Percentiles rank a stretch among this genome's conserved stretches.
Evolutionary conservation across 352 stramenopile species (phyloP).

Genomic region (Pelagophyceae sp.): DNA sequence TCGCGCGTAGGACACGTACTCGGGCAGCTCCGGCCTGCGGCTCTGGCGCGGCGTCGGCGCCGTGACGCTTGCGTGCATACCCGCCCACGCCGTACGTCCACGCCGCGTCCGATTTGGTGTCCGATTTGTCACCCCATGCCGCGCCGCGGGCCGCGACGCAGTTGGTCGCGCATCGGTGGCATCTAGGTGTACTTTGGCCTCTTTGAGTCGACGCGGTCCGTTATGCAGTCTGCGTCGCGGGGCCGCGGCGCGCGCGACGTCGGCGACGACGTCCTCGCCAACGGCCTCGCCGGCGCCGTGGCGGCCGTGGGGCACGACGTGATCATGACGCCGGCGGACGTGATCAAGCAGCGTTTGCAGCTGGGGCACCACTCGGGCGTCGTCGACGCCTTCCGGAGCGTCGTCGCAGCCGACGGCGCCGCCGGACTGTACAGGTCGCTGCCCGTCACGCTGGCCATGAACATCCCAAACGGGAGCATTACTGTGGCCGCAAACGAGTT

Average conservation of each 20-base stretch:
- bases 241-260: conserved; percentile 75
- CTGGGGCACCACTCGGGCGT: conserved; percentile 92
- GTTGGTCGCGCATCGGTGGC: too few relatives aligned
- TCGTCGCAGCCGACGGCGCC: conserved; percentile 51
- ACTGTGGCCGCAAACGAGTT: conserved; percentile 96
- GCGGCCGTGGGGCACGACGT: conserved; percentile 91
- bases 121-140: conserved; percentile 10
- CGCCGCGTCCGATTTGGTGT: too few relatives aligned
- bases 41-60: conserved; percentile 94
- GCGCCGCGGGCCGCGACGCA: conserved; percentile 1
- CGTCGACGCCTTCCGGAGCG: conserved; percentile 65
- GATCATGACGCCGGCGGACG: conserved; percentile 97
- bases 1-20: conserved; percentile 29
- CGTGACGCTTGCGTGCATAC: conserved; percentile 93
- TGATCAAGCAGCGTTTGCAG: conserved; percentile 97
- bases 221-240: conserved; percentile 40
- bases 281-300: conserved; percentile 73
- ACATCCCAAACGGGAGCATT: conserved; percentile 95
- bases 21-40: conserved; percentile 36
- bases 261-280: conserved; percentile 47
- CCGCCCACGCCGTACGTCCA: conserved; percentile 80
- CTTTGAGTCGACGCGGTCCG: conserved; percentile 37
- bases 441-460: conserved; percentile 94
- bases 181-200: conserved; percentile 59
- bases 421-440: conserved; percentile 80